phyloP scores from a whole-genome alignment of 1,139 yeast genomes.

The Geotrichum carabidarum region DNA sequence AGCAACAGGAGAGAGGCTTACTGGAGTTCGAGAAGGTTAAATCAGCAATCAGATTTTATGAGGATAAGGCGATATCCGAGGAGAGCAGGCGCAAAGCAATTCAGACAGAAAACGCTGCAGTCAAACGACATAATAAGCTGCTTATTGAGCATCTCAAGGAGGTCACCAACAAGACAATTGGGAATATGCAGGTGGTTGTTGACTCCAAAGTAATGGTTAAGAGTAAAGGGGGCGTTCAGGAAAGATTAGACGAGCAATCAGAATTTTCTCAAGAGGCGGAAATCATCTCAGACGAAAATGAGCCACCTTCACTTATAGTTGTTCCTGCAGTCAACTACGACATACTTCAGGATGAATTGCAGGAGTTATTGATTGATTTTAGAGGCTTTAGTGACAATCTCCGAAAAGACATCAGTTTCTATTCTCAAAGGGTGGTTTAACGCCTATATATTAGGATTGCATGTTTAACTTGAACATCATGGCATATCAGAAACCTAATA shows the following conservation, averaged over 20 bases:
- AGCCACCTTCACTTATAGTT: background rate
- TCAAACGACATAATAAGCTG: slow-evolving; percentile 34
- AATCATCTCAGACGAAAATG: background rate
- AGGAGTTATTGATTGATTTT: slow-evolving; percentile 14
- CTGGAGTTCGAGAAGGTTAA: slow-evolving; percentile 36
- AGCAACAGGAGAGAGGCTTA: slow-evolving; percentile 24
- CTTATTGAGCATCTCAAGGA: slow-evolving; percentile 36
- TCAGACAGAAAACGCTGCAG: slow-evolving; percentile 34
- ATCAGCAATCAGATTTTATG: slow-evolving; percentile 41
- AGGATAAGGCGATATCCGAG: slow-evolving; percentile 40
- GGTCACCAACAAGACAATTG: slow-evolving; percentile 31
- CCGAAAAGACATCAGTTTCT: background rate
- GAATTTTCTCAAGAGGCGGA: background rate
- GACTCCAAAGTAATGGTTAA: background rate
- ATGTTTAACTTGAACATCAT: too few relatives aligned
- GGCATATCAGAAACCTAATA: too few relatives aligned
- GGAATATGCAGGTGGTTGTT: slow-evolving; percentile 13
- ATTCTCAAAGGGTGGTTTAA: background rate
- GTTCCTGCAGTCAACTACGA: slow-evolving; percentile 16
- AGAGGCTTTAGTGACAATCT: slow-evolving; percentile 7
- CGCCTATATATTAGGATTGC: too few relatives aligned
- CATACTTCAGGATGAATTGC: slow-evolving; percentile 12
- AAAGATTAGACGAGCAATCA: background rate
- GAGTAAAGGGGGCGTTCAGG: background rate
- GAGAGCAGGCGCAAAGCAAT: slow-evolving; percentile 37